These are phyloP conservation scores for Populus hybrid DNA, from an alignment of 441 rosid species.

Conservation along the genomic window DNA sequence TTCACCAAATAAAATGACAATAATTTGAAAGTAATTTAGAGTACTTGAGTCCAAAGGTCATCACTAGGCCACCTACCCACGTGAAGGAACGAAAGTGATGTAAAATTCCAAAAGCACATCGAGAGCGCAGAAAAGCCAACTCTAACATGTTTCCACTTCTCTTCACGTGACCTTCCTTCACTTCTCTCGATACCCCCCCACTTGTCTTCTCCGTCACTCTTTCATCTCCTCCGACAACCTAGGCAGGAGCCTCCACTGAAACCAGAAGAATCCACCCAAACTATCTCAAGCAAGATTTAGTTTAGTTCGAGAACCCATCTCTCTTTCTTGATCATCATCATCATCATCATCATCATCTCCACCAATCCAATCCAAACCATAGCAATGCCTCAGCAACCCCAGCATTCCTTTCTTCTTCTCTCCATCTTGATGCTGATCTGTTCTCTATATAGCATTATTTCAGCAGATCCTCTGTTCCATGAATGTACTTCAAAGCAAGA, in stretches of 20 bases:
- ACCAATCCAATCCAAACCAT: neutral
- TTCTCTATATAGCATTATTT: neutral
- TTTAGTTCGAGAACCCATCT: neutral
- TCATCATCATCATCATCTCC: constrained; percentile 11
- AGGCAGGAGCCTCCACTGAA: neutral
- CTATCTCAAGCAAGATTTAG: neutral
- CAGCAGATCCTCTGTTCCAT: neutral
- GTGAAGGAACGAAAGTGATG: neutral
- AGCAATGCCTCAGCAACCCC: neutral
- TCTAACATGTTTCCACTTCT: constrained; percentile 2
- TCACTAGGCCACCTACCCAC: neutral
- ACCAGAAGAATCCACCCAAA: no score
- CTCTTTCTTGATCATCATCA: neutral
- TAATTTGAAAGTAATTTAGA: no score
- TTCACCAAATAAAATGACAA: no score
- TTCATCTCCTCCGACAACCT: constrained; percentile 18
- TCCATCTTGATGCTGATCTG: constrained; percentile 22
- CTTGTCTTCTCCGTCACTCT: neutral
- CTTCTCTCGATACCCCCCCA: neutral
- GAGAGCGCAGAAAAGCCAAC: neutral
- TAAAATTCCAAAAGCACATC: neutral
- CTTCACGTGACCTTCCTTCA: constrained; percentile 36
- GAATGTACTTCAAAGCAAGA: constrained; percentile 29
- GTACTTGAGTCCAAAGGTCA: neutral
- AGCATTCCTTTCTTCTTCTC: neutral